Conservation (phyloP, 352 stramenopile genomes). For the Phytophthora hybrid region DNA sequence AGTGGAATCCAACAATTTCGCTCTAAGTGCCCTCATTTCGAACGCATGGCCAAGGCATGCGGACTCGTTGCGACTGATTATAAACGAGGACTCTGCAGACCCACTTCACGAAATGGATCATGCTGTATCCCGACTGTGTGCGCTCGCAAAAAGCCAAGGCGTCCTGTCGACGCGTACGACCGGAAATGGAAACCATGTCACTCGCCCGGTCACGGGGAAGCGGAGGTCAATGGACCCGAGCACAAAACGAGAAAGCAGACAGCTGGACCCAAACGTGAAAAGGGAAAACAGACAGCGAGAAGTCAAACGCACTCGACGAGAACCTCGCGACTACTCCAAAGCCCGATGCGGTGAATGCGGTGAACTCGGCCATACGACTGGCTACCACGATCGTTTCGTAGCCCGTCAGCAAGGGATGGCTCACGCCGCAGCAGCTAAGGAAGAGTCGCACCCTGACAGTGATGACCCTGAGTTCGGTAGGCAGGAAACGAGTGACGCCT, state of each 20-base stretch:
- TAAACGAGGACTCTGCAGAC: neutral
- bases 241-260: neutral
- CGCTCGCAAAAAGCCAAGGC: neutral
- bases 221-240: neutral
- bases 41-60: neutral
- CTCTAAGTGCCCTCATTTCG: neutral
- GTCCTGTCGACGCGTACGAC: neutral
- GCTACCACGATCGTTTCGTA: slow-evolving; percentile 9
- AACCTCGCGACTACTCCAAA: slow-evolving; percentile 10
- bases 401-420: neutral
- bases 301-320: too few species aligned
- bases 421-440: neutral
- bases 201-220: neutral
- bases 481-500: neutral
- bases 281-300: too few species aligned
- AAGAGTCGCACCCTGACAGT: too few species aligned
- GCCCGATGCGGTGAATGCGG: slow-evolving; percentile 5
- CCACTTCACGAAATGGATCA: neutral
- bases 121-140: neutral
- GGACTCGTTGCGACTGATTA: neutral
- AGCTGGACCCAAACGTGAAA: neutral
- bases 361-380: slow-evolving; percentile 14
- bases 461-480: neutral
- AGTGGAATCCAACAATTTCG: neutral
- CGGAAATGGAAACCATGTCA: neutral